Conservation (phyloP, 306 rosid genomes). For the Acacia melanoxylon region DNA sequence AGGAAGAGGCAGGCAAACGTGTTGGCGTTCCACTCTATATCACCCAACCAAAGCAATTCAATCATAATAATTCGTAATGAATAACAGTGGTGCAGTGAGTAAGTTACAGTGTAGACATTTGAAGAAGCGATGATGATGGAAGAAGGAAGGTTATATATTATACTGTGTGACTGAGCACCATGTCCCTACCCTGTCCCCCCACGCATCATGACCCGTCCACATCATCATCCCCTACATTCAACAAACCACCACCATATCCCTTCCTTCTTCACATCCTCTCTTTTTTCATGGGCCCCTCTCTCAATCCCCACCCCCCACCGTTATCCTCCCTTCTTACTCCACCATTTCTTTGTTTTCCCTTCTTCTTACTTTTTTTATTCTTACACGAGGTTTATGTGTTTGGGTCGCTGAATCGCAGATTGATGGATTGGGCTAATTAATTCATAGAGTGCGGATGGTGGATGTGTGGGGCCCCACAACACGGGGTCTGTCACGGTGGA, state of each 20-base stretch:
- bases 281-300: conserved; percentile 29
- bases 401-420: conserved; percentile 22
- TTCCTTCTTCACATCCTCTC: background rate
- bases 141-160: conserved; percentile 6
- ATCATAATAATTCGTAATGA: background rate
- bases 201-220: conserved; percentile 52
- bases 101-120: background rate
- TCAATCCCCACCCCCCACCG: background rate
- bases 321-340: conserved; percentile 21
- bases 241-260: conserved; percentile 40
- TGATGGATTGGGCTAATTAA: background rate
- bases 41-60: background rate
- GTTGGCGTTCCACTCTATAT: background rate
- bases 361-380: no score
- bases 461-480: conserved; percentile 23
- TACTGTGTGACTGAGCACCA: conserved; percentile 35
- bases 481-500: conserved; percentile 19
- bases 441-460: background rate
- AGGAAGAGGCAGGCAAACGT: conserved; percentile 15
- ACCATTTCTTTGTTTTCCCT: no score
- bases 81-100: background rate
- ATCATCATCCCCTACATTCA: conserved; percentile 55
- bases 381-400: conserved; percentile 47
- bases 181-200: conserved; percentile 48
- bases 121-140: background rate